Evolutionary conservation across 2,329 filamentous ascomycete genomes (phyloP).

Genomic region (Colletotrichum sp.): DNA sequence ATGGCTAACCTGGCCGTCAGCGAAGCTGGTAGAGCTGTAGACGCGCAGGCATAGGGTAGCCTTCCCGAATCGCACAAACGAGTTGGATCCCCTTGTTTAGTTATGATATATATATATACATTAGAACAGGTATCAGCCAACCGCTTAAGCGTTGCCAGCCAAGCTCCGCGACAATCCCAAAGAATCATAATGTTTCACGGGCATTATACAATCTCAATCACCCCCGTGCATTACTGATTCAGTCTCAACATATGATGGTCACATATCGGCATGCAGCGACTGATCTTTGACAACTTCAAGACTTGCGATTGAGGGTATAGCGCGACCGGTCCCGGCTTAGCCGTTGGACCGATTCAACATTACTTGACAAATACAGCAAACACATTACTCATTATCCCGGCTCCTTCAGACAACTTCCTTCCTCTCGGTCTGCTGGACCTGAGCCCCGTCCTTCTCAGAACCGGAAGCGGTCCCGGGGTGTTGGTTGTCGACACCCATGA

Average conservation of each 20-base stretch:
- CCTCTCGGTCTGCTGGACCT: slow-evolving; percentile 10
- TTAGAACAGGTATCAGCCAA: not conserved
- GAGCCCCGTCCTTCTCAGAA: not conserved
- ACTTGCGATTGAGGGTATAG: not conserved
- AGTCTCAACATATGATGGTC: accelerated
- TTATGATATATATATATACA: not conserved
- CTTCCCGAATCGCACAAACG: not conserved
- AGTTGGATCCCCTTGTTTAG: not conserved
- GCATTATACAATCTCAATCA: accelerated
- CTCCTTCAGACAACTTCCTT: not conserved
- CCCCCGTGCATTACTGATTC: not conserved
- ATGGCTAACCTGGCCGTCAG: not conserved
- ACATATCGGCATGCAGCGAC: not conserved
- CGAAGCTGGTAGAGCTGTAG: not conserved
- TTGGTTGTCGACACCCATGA: slow-evolving; percentile 32
- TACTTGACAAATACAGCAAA: not conserved
- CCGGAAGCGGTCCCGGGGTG: not conserved
- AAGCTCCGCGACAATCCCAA: not conserved
- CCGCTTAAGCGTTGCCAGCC: not conserved
- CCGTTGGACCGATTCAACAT: not conserved
- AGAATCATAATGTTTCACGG: accelerated
- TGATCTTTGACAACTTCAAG: not conserved
- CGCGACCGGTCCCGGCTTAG: not conserved
- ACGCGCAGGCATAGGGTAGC: not conserved
- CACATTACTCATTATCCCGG: not conserved